Evolutionary conservation across 108 stramenopile genomes (phyloP).

Genomic region (Stephanodiscus triporus): DNA sequence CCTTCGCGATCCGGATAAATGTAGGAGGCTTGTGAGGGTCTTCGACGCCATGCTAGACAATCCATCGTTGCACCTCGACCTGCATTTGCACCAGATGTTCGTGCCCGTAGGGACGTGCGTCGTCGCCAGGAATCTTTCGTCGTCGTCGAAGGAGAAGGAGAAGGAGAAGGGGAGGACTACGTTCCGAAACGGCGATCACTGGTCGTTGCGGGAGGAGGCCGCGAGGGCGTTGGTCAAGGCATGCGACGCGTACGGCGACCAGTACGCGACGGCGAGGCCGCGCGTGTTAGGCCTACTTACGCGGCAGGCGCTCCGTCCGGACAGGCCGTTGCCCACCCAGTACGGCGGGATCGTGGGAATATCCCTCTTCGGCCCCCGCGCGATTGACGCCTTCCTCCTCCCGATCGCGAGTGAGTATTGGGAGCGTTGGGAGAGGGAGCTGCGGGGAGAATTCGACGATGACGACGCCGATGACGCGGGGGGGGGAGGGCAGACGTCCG

Average conservation of each 20-base stretch:
- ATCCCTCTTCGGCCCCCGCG: conserved; percentile 75
- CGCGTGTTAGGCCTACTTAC: conserved; percentile 66
- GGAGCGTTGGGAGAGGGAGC: conserved; percentile 63
- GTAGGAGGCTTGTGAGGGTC: conserved; percentile 65
- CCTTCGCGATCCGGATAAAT: conserved; percentile 65
- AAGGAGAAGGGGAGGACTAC: not conserved
- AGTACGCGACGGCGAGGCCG: conserved; percentile 79
- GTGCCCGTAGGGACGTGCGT: conserved; percentile 78
- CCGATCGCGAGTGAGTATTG: conserved; percentile 70
- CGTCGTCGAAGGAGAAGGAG: conserved; percentile 1
- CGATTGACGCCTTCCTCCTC: conserved; percentile 81
- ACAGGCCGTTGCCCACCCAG: conserved; percentile 55
- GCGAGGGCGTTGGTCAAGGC: conserved; percentile 63
- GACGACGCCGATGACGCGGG: not conserved
- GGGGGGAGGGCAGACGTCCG: not conserved
- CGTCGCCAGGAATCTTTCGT: conserved; percentile 72
- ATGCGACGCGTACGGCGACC: conserved; percentile 68
- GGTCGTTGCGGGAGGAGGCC: conserved; percentile 73
- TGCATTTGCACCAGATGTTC: conserved; percentile 85
- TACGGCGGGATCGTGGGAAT: conserved; percentile 86
- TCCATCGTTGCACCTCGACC: conserved; percentile 80
- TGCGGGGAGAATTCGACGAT: conserved; percentile 7
- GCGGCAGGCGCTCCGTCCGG: conserved; percentile 48
- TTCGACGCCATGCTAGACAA: conserved; percentile 70
- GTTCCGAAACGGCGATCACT: conserved; percentile 76